phyloP scores from a whole-genome alignment of 2,329 filamentous ascomycete species.

The Scedosporium dehoogii region DNA sequence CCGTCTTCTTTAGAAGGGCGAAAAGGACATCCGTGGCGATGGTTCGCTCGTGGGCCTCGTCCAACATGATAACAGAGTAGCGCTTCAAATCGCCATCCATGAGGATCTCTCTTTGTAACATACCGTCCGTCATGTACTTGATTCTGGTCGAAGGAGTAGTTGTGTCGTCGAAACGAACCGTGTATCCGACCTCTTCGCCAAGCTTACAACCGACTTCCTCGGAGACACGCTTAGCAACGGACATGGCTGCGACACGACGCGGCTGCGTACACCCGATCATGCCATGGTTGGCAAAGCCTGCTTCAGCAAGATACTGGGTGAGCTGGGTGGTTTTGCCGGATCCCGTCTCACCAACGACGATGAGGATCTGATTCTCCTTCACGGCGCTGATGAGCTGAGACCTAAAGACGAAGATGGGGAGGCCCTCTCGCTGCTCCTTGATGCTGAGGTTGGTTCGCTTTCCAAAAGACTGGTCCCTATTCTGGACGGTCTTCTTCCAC shows the following conservation, averaged over 20 bases:
- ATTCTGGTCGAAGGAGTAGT: conserved; percentile 82
- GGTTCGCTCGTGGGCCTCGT: conserved; percentile 95
- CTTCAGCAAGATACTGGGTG: conserved; percentile 91
- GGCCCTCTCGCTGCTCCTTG: conserved; percentile 81
- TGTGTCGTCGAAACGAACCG: conserved; percentile 93
- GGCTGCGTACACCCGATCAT: conserved; percentile 96
- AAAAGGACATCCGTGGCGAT: conserved; percentile 95
- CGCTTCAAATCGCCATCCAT: conserved; percentile 80
- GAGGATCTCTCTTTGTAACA: conserved; percentile 91
- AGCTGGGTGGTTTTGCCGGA: conserved; percentile 96
- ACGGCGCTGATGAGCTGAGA: conserved; percentile 82
- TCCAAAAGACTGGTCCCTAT: conserved; percentile 70
- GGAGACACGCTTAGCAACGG: conserved; percentile 90
- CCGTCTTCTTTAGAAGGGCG: conserved; percentile 83
- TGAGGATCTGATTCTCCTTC: conserved; percentile 76
- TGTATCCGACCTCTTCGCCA: conserved; percentile 91
- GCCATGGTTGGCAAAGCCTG: conserved; percentile 74
- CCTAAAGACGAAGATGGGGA: conserved; percentile 85
- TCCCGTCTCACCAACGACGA: conserved; percentile 94
- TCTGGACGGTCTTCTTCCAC: conserved; percentile 79
- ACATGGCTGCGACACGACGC: conserved; percentile 94
- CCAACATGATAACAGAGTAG: conserved; percentile 96
- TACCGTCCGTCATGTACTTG: conserved; percentile 99
- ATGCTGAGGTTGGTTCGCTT: conserved; percentile 87
- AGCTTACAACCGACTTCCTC: conserved; percentile 90